Base-by-base conservation (phyloP, 192 early-diverging fungal species). In the Podila epigama region DNA sequence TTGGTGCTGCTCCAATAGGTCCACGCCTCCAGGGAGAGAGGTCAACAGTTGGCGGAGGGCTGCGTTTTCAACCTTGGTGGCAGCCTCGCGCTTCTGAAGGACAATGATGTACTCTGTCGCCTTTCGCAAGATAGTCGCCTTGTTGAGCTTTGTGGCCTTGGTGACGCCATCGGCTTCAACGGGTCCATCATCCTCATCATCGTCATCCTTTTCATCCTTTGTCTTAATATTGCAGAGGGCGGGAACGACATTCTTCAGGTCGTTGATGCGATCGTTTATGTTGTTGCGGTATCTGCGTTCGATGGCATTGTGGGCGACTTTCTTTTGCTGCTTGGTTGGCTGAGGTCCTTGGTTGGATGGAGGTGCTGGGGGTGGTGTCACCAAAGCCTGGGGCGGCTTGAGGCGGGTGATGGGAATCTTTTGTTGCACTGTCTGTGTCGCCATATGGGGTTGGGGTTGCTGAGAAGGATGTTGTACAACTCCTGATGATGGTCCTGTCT, bases 241-340 rank as follows among this genome's bases (percentile, higher is more conserved):
- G 3, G 96, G 96, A 15, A 98, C 93, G 0, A 91, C 89, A 59
- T 89, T 87, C 58, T 91, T 92, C 13, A 98, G 84, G 41, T 97
- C 95, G 39, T 88, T 82, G 42, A 98, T 97, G 25, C 96, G 88
- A 66, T 97, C 93, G 84, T 98, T 98, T 73, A 98, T 95, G 84
- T 98, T 98, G 81, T 96, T 97, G 58, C 96, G 88, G 79, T 98
- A 98, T 48, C 93, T 87, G 31, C 92, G 88, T 78, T 98, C 96
- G 33, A 98, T 96, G 3, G 94, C 95, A 63, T 97, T 98, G 78
- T 98, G 96, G 2, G 96, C 94, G 15, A 94, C 92, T 73, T 96
- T 97, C 72, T 95, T 94, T 62, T 91, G 88, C 55, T 89, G 82
- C 37, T 87, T 84, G 51, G 75, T 81, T 0, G 84, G 75, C 42